Base-by-base conservation (phyloP, 1,284 basidiomycete genomes). In the Ustilago cynodontis region DNA sequence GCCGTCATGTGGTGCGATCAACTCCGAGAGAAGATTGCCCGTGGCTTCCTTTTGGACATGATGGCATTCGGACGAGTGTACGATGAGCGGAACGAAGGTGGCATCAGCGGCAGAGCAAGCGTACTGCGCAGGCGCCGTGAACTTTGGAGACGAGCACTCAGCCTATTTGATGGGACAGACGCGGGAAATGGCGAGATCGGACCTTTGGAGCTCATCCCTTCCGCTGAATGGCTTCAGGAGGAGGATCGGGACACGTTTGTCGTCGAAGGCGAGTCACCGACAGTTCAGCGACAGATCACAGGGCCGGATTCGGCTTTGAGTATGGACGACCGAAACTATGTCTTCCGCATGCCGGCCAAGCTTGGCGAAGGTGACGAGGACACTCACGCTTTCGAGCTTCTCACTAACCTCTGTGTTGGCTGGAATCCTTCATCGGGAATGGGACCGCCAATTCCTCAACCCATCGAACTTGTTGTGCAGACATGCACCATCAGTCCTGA, bases 1-100 rank as follows among this genome's bases (percentile, higher is more conserved):
- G 95, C 94, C 62, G 96, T 98, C 90, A 93, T 98, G 13, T 99
- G 97, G 97, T 99, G 97, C 85, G 94, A 98, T 86, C 97, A 99
- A 86, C 91, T 98, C 18, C 91, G 97, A 31, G 93, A 92, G 91
- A 90, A 91, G 37, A 88, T 98, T 16, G 96, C 95, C 3, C 61
- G 80, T 1, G 79, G 67, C 28, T 57, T 81, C 28, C 59, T 85
- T 18, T 65, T 78, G n/a, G 76, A 79, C 51, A 70, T 73, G 52
- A 65, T 59, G 61, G 69, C 66, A 3, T 82, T 77, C 28, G 78
- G 76, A 16, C 65, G 66, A 16, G 45, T 76, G 18, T 52, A 64
- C 2, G 69, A 67, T 43, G 61, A 65, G 16, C 75, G 80, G 26
- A 59, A 35, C 10, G 39, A 33, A 5, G 65, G 71, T 2, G 66